Percentiles rank a stretch among this genome's conserved stretches.
Conservation (phyloP, 176 grass and related monocot genomes). For the Stipa capillata region DNA sequence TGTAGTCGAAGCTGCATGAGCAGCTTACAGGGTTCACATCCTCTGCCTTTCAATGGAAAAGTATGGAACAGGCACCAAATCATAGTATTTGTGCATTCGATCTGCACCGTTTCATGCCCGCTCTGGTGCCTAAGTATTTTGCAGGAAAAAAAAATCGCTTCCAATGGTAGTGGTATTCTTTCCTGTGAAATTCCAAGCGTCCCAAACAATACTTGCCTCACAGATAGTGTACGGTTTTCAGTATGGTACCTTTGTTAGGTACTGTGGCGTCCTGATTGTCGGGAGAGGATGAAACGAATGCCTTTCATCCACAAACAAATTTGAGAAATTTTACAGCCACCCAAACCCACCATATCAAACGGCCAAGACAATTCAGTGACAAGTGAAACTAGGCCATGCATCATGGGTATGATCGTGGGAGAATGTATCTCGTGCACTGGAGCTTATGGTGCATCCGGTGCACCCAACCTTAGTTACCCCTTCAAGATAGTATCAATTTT, state of each 20-base stretch:
- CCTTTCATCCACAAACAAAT: background rate
- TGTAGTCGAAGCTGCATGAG: background rate
- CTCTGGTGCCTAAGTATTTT: too few species aligned
- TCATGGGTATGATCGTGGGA: too few species aligned
- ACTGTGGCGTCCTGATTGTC: background rate
- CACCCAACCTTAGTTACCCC: too few species aligned
- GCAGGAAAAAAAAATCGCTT: background rate
- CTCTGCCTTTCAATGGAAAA: background rate
- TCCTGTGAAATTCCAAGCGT: background rate
- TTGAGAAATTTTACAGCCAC: too few species aligned
- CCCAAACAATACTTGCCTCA: background rate
- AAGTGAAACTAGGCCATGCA: too few species aligned
- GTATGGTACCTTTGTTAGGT: background rate
- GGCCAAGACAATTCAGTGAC: too few species aligned
- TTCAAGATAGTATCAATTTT: too few species aligned
- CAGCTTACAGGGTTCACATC: too few species aligned
- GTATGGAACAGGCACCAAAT: background rate
- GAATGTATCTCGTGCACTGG: too few species aligned
- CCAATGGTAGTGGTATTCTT: background rate
- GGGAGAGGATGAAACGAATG: background rate
- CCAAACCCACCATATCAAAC: too few species aligned
- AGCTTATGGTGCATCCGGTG: too few species aligned
- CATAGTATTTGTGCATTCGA: background rate
- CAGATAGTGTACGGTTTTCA: background rate
- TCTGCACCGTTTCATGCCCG: too few species aligned